Evolutionary conservation across 495 filamentous ascomycete species (phyloP).

Genomic region (Lophiotrema nucula): DNA sequence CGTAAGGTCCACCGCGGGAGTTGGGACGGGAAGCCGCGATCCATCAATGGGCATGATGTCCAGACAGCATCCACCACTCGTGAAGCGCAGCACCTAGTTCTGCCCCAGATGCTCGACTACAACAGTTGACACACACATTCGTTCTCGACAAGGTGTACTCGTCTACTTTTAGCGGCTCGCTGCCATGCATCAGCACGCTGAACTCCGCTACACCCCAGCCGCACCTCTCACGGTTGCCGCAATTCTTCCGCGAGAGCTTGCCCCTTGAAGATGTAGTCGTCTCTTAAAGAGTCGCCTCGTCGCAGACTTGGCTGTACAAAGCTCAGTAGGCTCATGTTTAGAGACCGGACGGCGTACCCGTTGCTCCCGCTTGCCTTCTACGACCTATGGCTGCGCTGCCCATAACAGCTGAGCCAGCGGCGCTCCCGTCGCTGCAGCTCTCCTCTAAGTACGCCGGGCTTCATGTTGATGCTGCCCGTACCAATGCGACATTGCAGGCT

Average conservation of each 20-base stretch:
- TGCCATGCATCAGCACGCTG: neutral
- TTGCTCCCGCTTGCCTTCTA: constrained; percentile 2
- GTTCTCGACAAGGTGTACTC: too few relatives aligned
- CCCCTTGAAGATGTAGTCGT: constrained; percentile 4
- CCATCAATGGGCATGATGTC: too few relatives aligned
- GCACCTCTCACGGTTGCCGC: neutral
- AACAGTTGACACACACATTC: too few relatives aligned
- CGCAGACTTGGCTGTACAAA: neutral
- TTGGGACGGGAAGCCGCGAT: too few relatives aligned
- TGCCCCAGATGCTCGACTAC: too few relatives aligned
- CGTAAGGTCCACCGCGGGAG: too few relatives aligned
- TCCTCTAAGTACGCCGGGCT: constrained; percentile 6
- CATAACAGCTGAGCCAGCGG: neutral
- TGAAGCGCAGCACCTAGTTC: too few relatives aligned
- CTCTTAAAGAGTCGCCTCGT: neutral
- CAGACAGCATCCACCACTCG: too few relatives aligned
- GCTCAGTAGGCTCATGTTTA: neutral
- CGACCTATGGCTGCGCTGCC: constrained; percentile 2
- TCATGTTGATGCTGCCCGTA: constrained; percentile 3
- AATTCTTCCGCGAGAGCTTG: neutral
- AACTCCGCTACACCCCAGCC: neutral
- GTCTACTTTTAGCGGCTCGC: neutral
- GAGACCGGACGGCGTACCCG: neutral
- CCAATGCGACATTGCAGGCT: constrained; percentile 14
- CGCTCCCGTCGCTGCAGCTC: constrained; percentile 4